Percentiles rank a stretch among this genome's conserved stretches.
phyloP scores from a whole-genome alignment of 2,329 filamentous ascomycete genomes.

The Penicillium sp. region DNA sequence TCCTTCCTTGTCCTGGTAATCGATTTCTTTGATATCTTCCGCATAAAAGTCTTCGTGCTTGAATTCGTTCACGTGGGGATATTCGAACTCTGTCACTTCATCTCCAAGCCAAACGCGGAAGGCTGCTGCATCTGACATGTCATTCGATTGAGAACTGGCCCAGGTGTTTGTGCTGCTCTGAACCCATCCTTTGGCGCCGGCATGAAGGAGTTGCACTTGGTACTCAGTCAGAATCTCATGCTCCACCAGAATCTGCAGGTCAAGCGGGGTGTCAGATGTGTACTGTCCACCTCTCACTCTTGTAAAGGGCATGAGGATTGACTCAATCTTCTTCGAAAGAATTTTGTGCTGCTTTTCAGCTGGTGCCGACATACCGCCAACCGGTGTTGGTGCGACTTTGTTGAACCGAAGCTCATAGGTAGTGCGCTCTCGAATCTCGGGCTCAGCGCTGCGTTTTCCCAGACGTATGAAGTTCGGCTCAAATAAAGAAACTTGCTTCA shows the following conservation, averaged over 20 bases:
- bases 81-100: conserved; percentile 49
- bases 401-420: conserved; percentile 62
- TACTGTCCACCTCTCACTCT: too few relatives aligned
- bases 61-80: conserved; percentile 35
- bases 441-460: conserved; percentile 69
- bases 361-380: conserved; percentile 43
- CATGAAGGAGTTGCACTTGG: conserved; percentile 64
- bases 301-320: conserved; percentile 52
- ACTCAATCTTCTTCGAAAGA: conserved; percentile 44
- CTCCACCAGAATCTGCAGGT: conserved; percentile 55
- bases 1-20: conserved; percentile 56
- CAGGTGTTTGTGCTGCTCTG: conserved; percentile 15
- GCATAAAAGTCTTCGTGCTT: conserved; percentile 63
- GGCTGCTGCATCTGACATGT: conserved; percentile 24
- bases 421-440: conserved; percentile 65
- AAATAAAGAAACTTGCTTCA: conserved; percentile 64
- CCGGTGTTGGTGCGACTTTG: conserved; percentile 33
- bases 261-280: too few relatives aligned
- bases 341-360: conserved; percentile 47
- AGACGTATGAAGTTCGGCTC: conserved; percentile 66
- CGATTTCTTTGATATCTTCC: conserved; percentile 62
- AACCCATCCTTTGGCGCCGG: conserved; percentile 50
- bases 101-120: conserved; percentile 62
- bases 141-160: too few relatives aligned
- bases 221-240: conserved; percentile 61